Conservation (phyloP, 2,329 filamentous ascomycete species). For the Thelonectria rubi region DNA sequence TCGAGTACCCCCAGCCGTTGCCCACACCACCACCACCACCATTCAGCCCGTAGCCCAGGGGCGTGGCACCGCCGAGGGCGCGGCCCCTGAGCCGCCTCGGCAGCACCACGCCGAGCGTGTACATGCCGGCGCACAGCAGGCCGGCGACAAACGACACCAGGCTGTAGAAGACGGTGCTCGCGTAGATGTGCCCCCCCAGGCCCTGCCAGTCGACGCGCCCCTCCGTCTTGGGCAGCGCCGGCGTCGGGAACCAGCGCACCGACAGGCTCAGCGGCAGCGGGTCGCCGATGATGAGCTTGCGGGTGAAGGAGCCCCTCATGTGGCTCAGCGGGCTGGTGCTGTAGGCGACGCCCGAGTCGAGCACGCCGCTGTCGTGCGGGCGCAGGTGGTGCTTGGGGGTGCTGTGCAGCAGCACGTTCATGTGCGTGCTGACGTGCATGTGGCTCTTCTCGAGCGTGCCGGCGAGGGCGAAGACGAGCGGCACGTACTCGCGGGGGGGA, state of each 20-base stretch:
- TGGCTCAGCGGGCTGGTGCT: constrained; percentile 77
- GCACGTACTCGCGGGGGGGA: constrained; percentile 72
- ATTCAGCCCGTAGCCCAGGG: constrained; percentile 64
- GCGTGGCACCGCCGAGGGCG: constrained; percentile 65
- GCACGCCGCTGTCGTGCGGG: constrained; percentile 76
- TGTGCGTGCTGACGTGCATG: constrained; percentile 86
- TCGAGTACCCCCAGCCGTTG: constrained; percentile 65
- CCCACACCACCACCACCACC: constrained; percentile 50
- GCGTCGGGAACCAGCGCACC: constrained; percentile 86
- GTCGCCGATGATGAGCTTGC: constrained; percentile 87
- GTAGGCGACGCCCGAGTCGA: constrained; percentile 90
- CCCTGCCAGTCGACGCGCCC: constrained; percentile 72
- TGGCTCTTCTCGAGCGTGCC: constrained; percentile 90
- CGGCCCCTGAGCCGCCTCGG: constrained; percentile 62
- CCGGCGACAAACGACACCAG: constrained; percentile 68
- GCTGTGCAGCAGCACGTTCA: constrained; percentile 88
- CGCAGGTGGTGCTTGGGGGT: constrained; percentile 69
- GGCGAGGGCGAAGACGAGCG: constrained; percentile 86
- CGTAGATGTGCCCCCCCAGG: constrained; percentile 70
- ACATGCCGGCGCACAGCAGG: constrained; percentile 61
- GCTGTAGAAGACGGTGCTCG: constrained; percentile 70
- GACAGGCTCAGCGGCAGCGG: constrained; percentile 80
- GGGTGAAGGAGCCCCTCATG: constrained; percentile 60
- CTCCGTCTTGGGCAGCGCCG: constrained; percentile 73
- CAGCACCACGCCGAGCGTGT: constrained; percentile 68